A percentile compares a stretch with the other conserved stretches of the same genome.
These are phyloP conservation scores for Cyclotella kingstonii DNA, from an alignment of 108 stramenopile genomes.

Conservation along the genomic window DNA sequence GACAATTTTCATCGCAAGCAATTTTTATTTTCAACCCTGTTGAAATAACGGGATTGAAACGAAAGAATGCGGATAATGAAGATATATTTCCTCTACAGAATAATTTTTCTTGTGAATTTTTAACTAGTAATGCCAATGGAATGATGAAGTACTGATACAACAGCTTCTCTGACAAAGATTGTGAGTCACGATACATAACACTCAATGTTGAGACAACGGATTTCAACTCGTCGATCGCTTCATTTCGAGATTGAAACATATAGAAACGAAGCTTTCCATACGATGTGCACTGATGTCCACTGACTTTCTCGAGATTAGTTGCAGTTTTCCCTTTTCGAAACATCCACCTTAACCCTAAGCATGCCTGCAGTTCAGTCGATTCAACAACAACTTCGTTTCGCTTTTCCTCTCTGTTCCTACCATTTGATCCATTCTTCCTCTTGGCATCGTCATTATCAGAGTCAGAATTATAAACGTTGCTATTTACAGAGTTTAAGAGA, in stretches of 20 bases:
- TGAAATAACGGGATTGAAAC: conserved; percentile 19
- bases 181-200: conserved; percentile 9
- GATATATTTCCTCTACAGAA: conserved; percentile 7
- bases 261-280: neutral
- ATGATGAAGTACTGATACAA: conserved; percentile 16
- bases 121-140: conserved; percentile 20
- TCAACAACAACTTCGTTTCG: conserved; percentile 34
- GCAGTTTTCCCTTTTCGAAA: neutral
- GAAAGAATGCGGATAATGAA: conserved; percentile 14
- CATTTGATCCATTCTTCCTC: conserved; percentile 17
- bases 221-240: conserved; percentile 27
- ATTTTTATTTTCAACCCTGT: neutral
- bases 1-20: neutral
- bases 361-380: conserved; percentile 15
- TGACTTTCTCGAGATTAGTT: neutral
- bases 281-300: neutral
- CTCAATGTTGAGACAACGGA: conserved; percentile 15
- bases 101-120: conserved; percentile 9
- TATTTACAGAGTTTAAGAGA: conserved; percentile 12
- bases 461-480: conserved; percentile 21
- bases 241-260: conserved; percentile 17
- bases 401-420: conserved; percentile 31
- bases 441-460: conserved; percentile 32
- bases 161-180: conserved; percentile 1
- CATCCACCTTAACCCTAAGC: conserved; percentile 24